phyloP scores from a whole-genome alignment of 1,284 basidiomycete species.

The Rhodotorula mucilaginosa region DNA sequence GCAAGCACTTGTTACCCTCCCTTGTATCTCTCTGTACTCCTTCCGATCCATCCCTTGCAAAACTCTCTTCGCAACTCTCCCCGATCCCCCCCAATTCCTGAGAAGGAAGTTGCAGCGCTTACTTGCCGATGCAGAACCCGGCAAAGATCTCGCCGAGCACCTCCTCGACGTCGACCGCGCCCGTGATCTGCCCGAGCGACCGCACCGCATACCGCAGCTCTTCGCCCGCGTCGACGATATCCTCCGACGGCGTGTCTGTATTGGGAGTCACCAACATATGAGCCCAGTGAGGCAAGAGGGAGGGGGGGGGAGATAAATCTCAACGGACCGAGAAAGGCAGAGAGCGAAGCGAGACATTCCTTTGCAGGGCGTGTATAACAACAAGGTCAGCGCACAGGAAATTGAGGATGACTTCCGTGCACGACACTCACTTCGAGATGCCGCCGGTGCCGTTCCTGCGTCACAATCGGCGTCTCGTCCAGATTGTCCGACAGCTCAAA shows the following conservation, averaged over 20 bases:
- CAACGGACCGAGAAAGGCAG: slow-evolving; percentile 64
- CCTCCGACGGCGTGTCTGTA: slow-evolving; percentile 50
- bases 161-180: slow-evolving; percentile 70
- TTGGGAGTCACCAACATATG: no score
- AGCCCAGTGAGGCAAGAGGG: no score
- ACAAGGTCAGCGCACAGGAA: neutral
- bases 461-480: slow-evolving; percentile 63
- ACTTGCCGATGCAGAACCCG: slow-evolving; percentile 74
- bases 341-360: slow-evolving; percentile 62
- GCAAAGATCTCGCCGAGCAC: slow-evolving; percentile 75
- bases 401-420: no score
- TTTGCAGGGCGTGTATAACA: neutral
- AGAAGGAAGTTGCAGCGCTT: neutral
- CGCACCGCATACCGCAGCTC: slow-evolving; percentile 78
- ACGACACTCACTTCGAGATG: slow-evolving; percentile 58
- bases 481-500: slow-evolving; percentile 38
- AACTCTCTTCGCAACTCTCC: neutral
- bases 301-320: neutral
- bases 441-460: slow-evolving; percentile 71
- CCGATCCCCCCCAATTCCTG: neutral
- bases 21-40: neutral
- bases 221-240: slow-evolving; percentile 76
- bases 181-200: slow-evolving; percentile 75
- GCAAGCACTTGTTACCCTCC: neutral
- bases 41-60: neutral